A percentile compares a stretch with the other conserved stretches of the same genome.
phyloP scores from a whole-genome alignment of 176 grass and related monocot species.

The Metroxylon sagu region DNA sequence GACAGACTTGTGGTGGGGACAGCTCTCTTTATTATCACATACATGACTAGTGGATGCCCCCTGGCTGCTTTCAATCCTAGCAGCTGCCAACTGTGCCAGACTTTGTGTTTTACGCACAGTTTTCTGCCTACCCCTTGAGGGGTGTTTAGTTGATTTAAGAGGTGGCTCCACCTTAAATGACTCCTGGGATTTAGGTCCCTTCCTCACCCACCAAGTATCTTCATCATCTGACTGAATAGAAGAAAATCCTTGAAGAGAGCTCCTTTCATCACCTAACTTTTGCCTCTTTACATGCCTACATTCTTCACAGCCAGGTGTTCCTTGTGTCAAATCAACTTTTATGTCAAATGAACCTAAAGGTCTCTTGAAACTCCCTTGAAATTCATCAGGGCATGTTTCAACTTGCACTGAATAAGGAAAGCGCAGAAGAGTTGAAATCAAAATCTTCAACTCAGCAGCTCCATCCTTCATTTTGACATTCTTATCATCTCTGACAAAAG shows the following conservation, averaged over 20 bases:
- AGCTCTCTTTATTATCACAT: conserved; percentile 81
- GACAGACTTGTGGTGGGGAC: conserved; percentile 73
- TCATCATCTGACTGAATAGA: conserved; percentile 72
- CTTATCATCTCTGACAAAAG: conserved; percentile 39
- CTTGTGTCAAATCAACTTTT: conserved; percentile 58
- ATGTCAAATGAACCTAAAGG: conserved; percentile 38
- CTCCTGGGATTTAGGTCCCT: conserved; percentile 69
- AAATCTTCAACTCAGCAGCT: conserved; percentile 57
- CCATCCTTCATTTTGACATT: conserved; percentile 42
- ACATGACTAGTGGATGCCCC: conserved; percentile 98
- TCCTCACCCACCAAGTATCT: conserved; percentile 94
- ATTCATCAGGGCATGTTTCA: conserved; percentile 40
- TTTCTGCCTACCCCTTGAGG: conserved; percentile 77
- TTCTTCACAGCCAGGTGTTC: conserved; percentile 64
- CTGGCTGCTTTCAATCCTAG: conserved; percentile 88
- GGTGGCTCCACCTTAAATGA: conserved; percentile 61
- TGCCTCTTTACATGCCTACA: conserved; percentile 65
- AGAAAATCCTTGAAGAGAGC: conserved; percentile 47
- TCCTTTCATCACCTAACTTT: conserved; percentile 44
- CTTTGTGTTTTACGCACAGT: conserved; percentile 80
- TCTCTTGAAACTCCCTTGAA: conserved; percentile 50
- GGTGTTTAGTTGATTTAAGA: conserved; percentile 57
- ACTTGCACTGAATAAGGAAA: conserved; percentile 33
- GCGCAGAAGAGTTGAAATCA: conserved; percentile 55
- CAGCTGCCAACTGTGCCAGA: conserved; percentile 80